A percentile compares a stretch with the other conserved stretches of the same genome.
Conservation (phyloP, 345 rosid genomes). For the Eucalyptus guilfoylei region DNA sequence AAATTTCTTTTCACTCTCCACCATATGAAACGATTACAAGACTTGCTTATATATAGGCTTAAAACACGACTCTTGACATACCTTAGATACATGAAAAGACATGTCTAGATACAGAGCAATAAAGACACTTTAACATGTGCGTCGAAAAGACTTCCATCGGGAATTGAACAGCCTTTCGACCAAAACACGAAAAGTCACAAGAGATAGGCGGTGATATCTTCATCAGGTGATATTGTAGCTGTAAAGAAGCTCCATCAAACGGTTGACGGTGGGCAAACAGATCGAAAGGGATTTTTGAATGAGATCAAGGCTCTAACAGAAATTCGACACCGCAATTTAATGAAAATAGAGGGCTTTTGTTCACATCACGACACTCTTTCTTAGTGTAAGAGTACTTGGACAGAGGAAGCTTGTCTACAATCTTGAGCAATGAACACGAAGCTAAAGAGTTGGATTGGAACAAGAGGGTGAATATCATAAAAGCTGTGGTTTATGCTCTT, state of each 20-base stretch:
- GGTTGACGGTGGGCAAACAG: background rate
- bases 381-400: slow-evolving; percentile 3
- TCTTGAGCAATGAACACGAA: background rate
- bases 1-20: no score
- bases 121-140: no score
- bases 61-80: no score
- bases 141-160: no score
- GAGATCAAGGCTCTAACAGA: slow-evolving; percentile 1
- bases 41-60: no score
- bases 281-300: background rate
- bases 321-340: background rate
- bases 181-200: no score
- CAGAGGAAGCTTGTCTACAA: background rate
- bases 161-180: no score
- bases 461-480: background rate
- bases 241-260: slow-evolving; percentile 13
- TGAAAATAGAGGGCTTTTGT: background rate
- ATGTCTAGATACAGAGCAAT: no score
- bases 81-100: no score
- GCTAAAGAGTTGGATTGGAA: background rate
- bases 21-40: no score
- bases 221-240: background rate
- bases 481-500: slow-evolving; percentile 6
- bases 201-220: no score
- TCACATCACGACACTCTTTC: background rate